Percentiles rank a stretch among this genome's conserved stretches.
phyloP scores from a whole-genome alignment of 192 early-diverging fungal species.

The Oehlia diaphana region DNA sequence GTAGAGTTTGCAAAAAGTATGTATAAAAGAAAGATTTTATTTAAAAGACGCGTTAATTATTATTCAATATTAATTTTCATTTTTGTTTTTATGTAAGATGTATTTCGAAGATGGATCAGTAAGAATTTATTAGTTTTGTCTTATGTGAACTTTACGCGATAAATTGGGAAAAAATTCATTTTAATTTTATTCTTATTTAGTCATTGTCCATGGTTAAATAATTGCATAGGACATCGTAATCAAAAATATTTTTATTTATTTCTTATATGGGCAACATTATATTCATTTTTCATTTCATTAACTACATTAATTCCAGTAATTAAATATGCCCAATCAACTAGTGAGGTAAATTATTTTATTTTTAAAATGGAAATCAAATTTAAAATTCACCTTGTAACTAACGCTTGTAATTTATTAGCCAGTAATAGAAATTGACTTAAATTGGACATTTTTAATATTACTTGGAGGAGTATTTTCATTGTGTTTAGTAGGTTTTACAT shows the following conservation, averaged over 20 bases:
- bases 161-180: not conserved
- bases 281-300: slow-evolving; percentile 35
- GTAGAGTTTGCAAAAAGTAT: slow-evolving; percentile 17
- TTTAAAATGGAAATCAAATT: not conserved
- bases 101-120: slow-evolving; percentile 50
- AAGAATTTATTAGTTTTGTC: slow-evolving; percentile 3
- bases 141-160: not conserved
- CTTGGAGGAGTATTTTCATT: slow-evolving; percentile 37
- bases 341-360: slow-evolving; percentile 1
- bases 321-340: slow-evolving; percentile 12
- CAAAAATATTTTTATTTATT: slow-evolving; percentile 46
- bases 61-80: not conserved
- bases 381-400: not conserved
- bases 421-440: slow-evolving; percentile 36
- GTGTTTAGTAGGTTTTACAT: slow-evolving; percentile 39
- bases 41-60: not conserved
- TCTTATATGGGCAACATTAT: slow-evolving; percentile 38
- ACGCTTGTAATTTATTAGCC: slow-evolving; percentile 14
- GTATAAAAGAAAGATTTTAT: not conserved
- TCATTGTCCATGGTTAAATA: slow-evolving; percentile 48
- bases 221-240: slow-evolving; percentile 44
- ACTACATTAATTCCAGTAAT: slow-evolving; percentile 38
- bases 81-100: slow-evolving; percentile 30
- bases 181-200: slow-evolving; percentile 17
- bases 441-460: slow-evolving; percentile 44